Evolutionary conservation across 148 eudicot species (phyloP).

Genomic region (Euryodendron excelsum): DNA sequence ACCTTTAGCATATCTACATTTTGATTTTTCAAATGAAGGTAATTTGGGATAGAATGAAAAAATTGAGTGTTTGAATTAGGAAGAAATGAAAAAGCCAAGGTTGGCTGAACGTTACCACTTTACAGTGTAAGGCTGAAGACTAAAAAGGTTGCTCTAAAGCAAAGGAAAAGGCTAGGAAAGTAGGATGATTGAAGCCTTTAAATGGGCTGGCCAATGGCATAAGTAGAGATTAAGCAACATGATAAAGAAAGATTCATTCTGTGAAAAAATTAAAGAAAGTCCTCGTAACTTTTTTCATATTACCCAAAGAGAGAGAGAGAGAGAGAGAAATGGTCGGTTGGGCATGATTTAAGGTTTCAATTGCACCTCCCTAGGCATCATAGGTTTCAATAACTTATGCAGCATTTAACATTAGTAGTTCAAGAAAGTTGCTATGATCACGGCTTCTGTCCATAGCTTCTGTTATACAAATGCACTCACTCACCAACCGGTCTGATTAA

Average conservation of each 20-base stretch:
- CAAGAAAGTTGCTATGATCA: too few relatives aligned
- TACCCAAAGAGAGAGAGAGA: too few relatives aligned
- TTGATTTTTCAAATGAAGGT: too few relatives aligned
- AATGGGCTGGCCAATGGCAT: constrained; percentile 17
- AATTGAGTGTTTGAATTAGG: neutral
- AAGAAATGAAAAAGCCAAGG: neutral
- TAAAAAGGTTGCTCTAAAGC: constrained; percentile 2
- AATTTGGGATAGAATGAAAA: neutral
- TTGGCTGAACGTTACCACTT: neutral
- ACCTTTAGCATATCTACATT: too few relatives aligned
- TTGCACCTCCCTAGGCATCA: neutral
- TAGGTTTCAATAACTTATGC: neutral
- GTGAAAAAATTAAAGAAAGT: neutral
- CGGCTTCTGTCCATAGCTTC: too few relatives aligned
- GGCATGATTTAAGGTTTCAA: too few relatives aligned
- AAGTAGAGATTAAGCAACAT: constrained; percentile 22
- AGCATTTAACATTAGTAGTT: neutral
- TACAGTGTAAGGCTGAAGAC: neutral
- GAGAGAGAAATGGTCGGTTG: too few relatives aligned
- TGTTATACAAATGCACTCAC: too few relatives aligned
- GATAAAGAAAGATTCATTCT: neutral
- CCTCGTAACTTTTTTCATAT: too few relatives aligned
- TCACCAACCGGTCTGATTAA: too few relatives aligned
- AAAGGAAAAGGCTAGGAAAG: constrained; percentile 4
- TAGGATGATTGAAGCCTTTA: constrained; percentile 4